Evolutionary conservation across 2,329 filamentous ascomycete species (phyloP).

Genomic region (Achaetomium macrosporum): DNA sequence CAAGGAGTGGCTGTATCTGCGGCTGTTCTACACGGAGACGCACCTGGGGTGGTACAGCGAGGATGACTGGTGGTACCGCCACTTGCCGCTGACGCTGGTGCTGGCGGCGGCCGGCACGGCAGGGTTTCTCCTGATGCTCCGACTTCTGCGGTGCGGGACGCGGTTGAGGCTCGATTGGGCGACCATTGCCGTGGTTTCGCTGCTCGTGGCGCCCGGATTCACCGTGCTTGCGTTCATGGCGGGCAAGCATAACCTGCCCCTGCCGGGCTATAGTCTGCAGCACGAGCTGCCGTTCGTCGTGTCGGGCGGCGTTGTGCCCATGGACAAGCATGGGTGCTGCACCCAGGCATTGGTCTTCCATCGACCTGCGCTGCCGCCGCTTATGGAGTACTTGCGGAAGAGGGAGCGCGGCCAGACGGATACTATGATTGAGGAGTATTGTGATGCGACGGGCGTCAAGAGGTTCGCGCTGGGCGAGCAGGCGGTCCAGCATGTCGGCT

Average conservation of each 20-base stretch:
- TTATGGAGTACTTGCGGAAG: conserved; percentile 7
- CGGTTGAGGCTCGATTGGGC: conserved; percentile 10
- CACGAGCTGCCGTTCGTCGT: background rate
- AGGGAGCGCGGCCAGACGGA: conserved; percentile 16
- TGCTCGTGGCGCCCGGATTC: conserved; percentile 14
- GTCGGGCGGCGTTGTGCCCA: conserved; percentile 13
- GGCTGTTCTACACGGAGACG: conserved; percentile 41
- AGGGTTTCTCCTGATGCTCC: conserved; percentile 5
- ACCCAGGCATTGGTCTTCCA: conserved; percentile 18
- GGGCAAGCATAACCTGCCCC: conserved; percentile 19
- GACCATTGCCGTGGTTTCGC: conserved; percentile 13
- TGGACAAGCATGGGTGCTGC: conserved; percentile 17
- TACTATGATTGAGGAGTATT: conserved; percentile 18
- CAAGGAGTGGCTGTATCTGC: conserved; percentile 15
- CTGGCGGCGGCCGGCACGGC: conserved; percentile 5
- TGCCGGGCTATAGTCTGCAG: conserved; percentile 10
- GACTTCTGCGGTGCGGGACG: background rate
- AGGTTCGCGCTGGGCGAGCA: conserved; percentile 18
- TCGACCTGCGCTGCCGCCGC: conserved; percentile 8
- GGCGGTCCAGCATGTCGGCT: conserved; percentile 17
- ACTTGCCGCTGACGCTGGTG: conserved; percentile 11
- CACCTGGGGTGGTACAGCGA: conserved; percentile 10
- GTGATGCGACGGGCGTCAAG: conserved; percentile 1
- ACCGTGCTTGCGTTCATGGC: conserved; percentile 15
- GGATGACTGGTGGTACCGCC: conserved; percentile 14